Base-by-base conservation (phyloP, 352 stramenopile species). In the Globisporangium takayamanum region DNA sequence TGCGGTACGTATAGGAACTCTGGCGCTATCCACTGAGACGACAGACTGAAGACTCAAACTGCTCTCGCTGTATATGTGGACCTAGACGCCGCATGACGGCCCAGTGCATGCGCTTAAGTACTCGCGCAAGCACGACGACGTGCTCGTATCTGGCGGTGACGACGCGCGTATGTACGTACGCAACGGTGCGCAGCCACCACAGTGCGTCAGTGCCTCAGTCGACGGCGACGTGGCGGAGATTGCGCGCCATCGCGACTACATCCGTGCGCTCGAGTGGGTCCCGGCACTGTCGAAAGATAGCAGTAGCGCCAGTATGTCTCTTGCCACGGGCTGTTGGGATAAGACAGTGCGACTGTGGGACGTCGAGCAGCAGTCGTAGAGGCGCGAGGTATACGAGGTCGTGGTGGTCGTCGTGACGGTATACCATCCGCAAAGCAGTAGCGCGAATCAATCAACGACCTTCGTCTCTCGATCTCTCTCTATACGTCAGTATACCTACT, bases 201-300 rank as follows among this genome's bases (percentile, higher is more conserved):
- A 66, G 30, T 45, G 74, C 15, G 53, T 55, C 3, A 49, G 45
- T 12, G 2, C 37, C 3, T 5, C 37, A 44, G 37, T 18, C 30
- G 11, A 15, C 33, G n/a, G 25, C 15, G 42, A 48, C 10, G 16
- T 30, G 33, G 75, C 18, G 59, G 42, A 2, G 51, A 41, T 25
- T 50, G 62, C 18, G 37, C 60, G 68, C 10, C 84, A 94, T 49
- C 37, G 26, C 16, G 84, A 94, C 64, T 94, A 94, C 46, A 76
- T 94, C 10, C 84, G 80, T 25, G 80, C 74, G 1, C 51, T 94
- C 8, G 80, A 73, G 26, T 94, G 84, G 84, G 76, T 80, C 44
- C 63, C 76, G 47, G 37, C 62, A 22, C 8, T 60, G 18, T 49
- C 68, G 12, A 18, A 30, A 8, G 18, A 42, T 7, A 28, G 18